Evolutionary conservation across 2,329 filamentous ascomycete genomes (phyloP), one percentile per base, ranked within the genome.

Genomic region (Aspergillus oerlinghausenensis): DNA sequence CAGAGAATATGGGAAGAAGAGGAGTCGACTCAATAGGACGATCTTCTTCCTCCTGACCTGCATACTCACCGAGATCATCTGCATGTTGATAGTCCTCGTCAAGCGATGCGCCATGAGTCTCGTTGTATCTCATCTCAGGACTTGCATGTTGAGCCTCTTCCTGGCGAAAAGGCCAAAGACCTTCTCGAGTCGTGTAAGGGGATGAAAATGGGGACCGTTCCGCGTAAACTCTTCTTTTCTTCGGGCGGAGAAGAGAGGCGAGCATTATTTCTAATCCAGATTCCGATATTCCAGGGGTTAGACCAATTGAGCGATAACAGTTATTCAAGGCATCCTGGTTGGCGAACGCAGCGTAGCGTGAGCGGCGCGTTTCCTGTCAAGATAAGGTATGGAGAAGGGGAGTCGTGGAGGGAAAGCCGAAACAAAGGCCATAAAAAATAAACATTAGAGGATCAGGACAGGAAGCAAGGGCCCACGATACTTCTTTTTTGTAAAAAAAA

Each of bases 1-100:
- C 84, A 49, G 89, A 92, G 73, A 95, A 95, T 55, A 95, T 86
- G 50, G 91, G 91, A 59, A 95, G 79, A 26, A 86, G 73, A 63
- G 82, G 82, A 48, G 79, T 77, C 25, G 77, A 76, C 58, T 79
- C 73, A 7, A 74, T 69, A 38, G 73, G 72, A 45, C 73, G 76
- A 52, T 79, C 75, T 23, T 77, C 77, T 23, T 74, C 75, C 23
- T 75, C 73, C 6, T 74, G 75, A 19, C 75, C 73, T 2, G 72
- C 72, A 23, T 67, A 62, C 3, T 71, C 66, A 17, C 65, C 65
- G 9, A 73, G 73, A 26, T 77, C 73, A 4, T 76, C 72, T 25
- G 75, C 74, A 40, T 75, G 71, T 29, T 71, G 72, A 43, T 75
- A 72, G 14, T 72, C 73, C 21, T 73, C 66, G 4, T 14, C 65